These are phyloP conservation scores for Rhodotorula sp. DNA, from an alignment of 1,284 basidiomycete genomes.

Conservation along the genomic window DNA sequence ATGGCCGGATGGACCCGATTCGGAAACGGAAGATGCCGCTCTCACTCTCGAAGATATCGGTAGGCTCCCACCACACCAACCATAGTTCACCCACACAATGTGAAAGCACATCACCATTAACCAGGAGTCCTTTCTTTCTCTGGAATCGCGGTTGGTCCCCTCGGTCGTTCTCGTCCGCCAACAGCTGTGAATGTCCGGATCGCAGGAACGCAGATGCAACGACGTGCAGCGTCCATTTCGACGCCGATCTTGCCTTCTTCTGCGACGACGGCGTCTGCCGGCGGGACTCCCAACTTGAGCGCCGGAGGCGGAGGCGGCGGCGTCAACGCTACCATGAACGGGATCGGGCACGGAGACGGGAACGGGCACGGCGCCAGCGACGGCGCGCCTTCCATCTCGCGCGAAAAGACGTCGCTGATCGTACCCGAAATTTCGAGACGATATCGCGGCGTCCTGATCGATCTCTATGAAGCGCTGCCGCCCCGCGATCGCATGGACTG, in stretches of 20 bases:
- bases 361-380: neutral
- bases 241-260: neutral
- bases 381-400: constrained; percentile 5
- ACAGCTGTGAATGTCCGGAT: constrained; percentile 20
- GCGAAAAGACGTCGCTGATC: constrained; percentile 30
- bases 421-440: constrained; percentile 23
- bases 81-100: no score
- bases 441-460: constrained; percentile 24
- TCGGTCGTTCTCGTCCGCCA: no score
- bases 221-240: neutral
- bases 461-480: constrained; percentile 24
- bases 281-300: neutral
- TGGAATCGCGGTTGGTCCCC: no score
- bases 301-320: neutral
- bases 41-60: constrained; percentile 34
- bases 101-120: no score
- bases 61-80: neutral
- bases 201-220: constrained; percentile 4
- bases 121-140: no score
- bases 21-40: constrained; percentile 36
- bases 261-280: neutral
- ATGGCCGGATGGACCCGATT: constrained; percentile 13
- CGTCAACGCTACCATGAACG: neutral
- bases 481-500: constrained; percentile 24
- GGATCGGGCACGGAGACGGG: neutral